Base-by-base conservation (phyloP, 805 yeast species). In the Kregervanrija delftensis region DNA sequence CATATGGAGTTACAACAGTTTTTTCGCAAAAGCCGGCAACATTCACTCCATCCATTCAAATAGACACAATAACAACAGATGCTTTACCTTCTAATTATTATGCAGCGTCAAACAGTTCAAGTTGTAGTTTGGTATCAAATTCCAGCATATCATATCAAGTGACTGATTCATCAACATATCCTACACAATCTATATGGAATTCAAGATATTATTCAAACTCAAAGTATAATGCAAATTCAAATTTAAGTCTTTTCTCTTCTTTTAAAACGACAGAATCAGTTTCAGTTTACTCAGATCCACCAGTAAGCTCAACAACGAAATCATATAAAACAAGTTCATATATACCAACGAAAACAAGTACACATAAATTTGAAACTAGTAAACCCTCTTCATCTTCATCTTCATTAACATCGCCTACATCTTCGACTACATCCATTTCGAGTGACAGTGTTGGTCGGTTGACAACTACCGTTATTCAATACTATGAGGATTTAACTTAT, bases 61-160 rank as follows among this genome's bases (percentile, higher is more conserved):
- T 37, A 45, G 42, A 43, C 44, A 50, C 53, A 1, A 50, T 50
- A 10, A 50, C 53, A 11, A 50, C 53, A 16, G 35, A 50, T 40
- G 33, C 40, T 11, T 31, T 50, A 12, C 50, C 52, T 10, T 49
- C 63, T 3, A 52, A 51, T 12, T 45, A 42, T 14, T 22, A 47
- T 46, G 33, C 51, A 47, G 41, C 49, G 49, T 56, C 48, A 40
- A 49, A 38, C 45, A 57, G 32, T 44, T 49, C 15, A 51, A 43
- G 28, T 22, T 5, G 8, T 22, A 22, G 28, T 6, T 22, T 22
- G 28, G 6, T 22, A 5, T 22, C 8, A 4, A 22, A 22, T 6
- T 22, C 28, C 6, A 22, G 28, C 8, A 22, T 22, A 5, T 22
- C 28, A 4, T 22, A 5, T 22, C 8, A 22, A 22, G 28, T 22